Percentiles rank a stretch among this genome's conserved stretches.
These are phyloP conservation scores for Solanum neorickii DNA, from an alignment of 257 asterid species.

Conservation along the genomic window DNA sequence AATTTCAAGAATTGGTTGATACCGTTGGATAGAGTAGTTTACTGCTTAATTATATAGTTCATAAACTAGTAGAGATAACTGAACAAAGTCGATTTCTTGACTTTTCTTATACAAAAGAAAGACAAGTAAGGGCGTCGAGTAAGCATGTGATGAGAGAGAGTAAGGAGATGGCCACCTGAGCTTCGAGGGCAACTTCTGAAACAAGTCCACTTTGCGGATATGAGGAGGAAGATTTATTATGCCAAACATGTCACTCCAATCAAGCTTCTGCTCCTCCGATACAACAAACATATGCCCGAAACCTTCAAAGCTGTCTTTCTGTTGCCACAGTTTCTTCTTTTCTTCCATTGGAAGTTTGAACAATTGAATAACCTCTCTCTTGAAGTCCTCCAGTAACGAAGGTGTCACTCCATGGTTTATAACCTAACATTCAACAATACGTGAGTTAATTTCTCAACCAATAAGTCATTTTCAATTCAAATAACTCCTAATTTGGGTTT, in stretches of 20 bases:
- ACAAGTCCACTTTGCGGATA: slow-evolving; percentile 20
- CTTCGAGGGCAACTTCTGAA: slow-evolving; percentile 21
- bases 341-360: slow-evolving; percentile 32
- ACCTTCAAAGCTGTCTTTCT: slow-evolving; percentile 34
- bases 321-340: slow-evolving; percentile 33
- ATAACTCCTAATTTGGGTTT: too few relatives aligned
- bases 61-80: too few relatives aligned
- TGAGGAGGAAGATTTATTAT: slow-evolving; percentile 23
- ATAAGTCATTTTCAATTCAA: background rate
- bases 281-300: slow-evolving; percentile 38
- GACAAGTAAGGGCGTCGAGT: too few relatives aligned
- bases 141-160: background rate
- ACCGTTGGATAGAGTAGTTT: too few relatives aligned
- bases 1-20: too few relatives aligned
- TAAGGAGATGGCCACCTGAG: slow-evolving; percentile 20
- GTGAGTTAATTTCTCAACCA: background rate
- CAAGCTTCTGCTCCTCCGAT: slow-evolving; percentile 46
- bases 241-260: slow-evolving; percentile 50
- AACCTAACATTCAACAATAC: slow-evolving; percentile 6
- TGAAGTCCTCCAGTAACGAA: slow-evolving; percentile 26
- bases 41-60: too few relatives aligned
- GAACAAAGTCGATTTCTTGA: too few relatives aligned
- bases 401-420: slow-evolving; percentile 33
- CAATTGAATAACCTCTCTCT: slow-evolving; percentile 12
- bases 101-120: too few relatives aligned